Evolutionary conservation across 805 yeast genomes (phyloP), one percentile per base, ranked within the genome.

Genomic region (Sporopachydermia lactativora): DNA sequence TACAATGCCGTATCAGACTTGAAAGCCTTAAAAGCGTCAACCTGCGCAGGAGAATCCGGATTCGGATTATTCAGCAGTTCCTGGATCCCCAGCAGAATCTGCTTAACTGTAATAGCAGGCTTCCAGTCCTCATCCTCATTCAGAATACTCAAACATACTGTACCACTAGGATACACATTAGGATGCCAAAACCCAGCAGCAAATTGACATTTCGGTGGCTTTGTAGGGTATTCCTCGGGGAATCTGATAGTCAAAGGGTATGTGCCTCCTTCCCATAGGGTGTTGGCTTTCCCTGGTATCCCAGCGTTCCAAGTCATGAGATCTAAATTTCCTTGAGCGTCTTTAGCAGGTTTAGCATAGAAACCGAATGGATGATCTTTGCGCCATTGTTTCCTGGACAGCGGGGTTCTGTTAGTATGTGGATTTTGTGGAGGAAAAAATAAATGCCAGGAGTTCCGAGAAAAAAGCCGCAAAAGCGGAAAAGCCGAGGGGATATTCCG

Each of bases 281-380:
- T 86, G 47, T 74, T 74, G 35, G 75, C 68, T 57, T 82, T 88
- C 6, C 99, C 99, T 5, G 98, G 98, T 41, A 92, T 81, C 17
- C 97, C 97, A 14, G 95, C 94, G 13, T 75, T 75, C 99, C 99
- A 92, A 52, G 62, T 70, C 53, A 81, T 81, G 46, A 92, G 66
- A 58, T 92, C 86, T 46, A 92, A 65, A 0, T 85, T 65, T 3
- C 98, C 98, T 53, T 86, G 95, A 1, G 65, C 52, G n/a, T 69
- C 65, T 57, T 82, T 88, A 17, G 63, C 55, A 11, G 99, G 99
- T 54, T 84, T 83, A 34, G 99, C 99, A 49, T 64, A 88, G 60
- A 92, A 92, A 4, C 97, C 97, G 60, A 88, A 92, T 0, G 99
- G 99, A 57, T 92, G 99, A 58, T 86, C 96, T 58, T 85, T 89